Base-by-base conservation (phyloP, 2,329 filamentous ascomycete genomes). In the Pseudopyricularia cyperi region DNA sequence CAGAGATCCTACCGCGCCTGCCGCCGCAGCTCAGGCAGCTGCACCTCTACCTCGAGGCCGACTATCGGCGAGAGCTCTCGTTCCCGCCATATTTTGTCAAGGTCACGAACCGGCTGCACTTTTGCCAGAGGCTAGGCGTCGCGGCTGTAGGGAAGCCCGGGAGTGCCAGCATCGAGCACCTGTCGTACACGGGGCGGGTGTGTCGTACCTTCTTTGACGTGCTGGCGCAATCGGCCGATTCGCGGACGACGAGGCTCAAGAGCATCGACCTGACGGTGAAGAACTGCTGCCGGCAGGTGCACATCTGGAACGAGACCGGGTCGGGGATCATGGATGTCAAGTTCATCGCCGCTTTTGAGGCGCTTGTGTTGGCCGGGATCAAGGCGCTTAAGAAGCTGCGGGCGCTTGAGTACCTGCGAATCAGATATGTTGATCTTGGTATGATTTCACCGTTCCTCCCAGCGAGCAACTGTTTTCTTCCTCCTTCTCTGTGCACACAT, bases 401-500 rank as follows among this genome's bases (percentile, higher is more conserved):
- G 51, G 68, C 71, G n/a, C 65, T 89, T 32, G 69, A 80, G 46
- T 79, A 80, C 62, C 64, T 89, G 56, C 74, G 84, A 53, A 87
- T 89, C 59, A 80, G 85, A 52, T 89, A 86, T 59, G 82, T 89
- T 51, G 85, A 89, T 64, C 71, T 89, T 6, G 74, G 80, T 82
- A 71, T 58, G 71, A 64, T 30, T 17, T 2, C 33, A 17, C 7
- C 35, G 14, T 12, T 35, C 15, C 8, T 52, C 15, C 24, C 35
- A 24, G 11, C n/a, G n/a, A n/a, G n/a, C n/a, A n/a, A n/a, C n/a
- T n/a, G n/a, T n/a, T n/a, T n/a, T n/a, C n/a, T 39, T 42, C 22
- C 11, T 48, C 33, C 19, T 44, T 9, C 12, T 48, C 37, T n/a
- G 12, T 52, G 30, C 12, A 24, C 7, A 33, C 30, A 48, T 19